These are phyloP conservation scores for Candida dubliniensis DNA, from an alignment of 1,139 yeast genomes.

Conservation along the genomic window DNA sequence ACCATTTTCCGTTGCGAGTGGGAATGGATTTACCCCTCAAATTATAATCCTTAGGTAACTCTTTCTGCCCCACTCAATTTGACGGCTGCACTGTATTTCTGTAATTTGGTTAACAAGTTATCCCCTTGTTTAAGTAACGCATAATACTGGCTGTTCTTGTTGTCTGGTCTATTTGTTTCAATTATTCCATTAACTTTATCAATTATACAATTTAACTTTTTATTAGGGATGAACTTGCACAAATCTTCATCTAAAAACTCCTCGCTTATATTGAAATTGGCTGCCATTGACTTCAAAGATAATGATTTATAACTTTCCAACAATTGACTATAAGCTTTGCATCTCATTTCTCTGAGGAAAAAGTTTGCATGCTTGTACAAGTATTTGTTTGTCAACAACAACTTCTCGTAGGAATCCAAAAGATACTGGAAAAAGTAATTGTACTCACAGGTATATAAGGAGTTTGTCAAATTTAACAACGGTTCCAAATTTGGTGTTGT, in stretches of 20 bases:
- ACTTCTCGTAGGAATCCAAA: constrained; percentile 74
- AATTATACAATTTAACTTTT: constrained; percentile 90
- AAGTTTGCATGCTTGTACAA: constrained; percentile 76
- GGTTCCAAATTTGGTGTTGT: constrained; percentile 76
- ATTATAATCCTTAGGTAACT: constrained; percentile 24
- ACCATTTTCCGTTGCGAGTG: too few relatives aligned
- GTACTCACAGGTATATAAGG: constrained; percentile 89
- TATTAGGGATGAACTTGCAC: constrained; percentile 88
- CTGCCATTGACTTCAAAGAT: constrained; percentile 90
- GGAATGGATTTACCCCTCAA: not conserved
- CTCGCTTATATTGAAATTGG: constrained; percentile 82
- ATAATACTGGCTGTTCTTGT: constrained; percentile 92
- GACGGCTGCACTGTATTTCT: constrained; percentile 96
- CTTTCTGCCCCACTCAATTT: constrained; percentile 90
- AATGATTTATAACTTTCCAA: constrained; percentile 92
- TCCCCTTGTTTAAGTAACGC: constrained; percentile 90
- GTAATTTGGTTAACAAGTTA: constrained; percentile 85
- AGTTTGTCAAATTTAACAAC: constrained; percentile 77
- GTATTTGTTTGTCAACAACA: constrained; percentile 73
- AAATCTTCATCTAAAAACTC: constrained; percentile 83
- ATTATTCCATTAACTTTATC: constrained; percentile 95
- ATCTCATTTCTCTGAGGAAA: constrained; percentile 88
- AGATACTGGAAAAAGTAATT: constrained; percentile 75
- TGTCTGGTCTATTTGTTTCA: constrained; percentile 94
- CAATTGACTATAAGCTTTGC: constrained; percentile 92